A percentile compares a stretch with the other conserved stretches of the same genome.
Conservation (phyloP, 805 yeast genomes). For the Hanseniaspora nectarophila region DNA sequence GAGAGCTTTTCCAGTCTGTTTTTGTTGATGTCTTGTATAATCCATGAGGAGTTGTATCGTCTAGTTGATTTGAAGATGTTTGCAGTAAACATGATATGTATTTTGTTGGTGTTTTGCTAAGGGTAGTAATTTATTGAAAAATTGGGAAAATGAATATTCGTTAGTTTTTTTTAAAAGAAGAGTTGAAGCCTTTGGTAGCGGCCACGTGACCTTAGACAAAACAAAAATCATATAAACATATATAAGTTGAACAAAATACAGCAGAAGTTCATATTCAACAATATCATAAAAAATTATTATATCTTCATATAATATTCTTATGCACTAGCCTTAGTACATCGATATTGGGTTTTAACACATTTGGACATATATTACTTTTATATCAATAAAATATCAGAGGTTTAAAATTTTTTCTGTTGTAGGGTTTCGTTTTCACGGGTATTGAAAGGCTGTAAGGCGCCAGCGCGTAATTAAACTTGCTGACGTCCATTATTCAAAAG, state of each 20-base stretch:
- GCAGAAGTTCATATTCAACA: too few species aligned
- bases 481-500: not conserved
- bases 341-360: not conserved
- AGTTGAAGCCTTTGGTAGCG: too few species aligned
- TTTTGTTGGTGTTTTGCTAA: too few species aligned
- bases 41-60: not conserved
- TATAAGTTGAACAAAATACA: too few species aligned
- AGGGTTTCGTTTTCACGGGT: conserved; percentile 2
- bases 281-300: not conserved
- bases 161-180: too few species aligned
- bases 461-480: conserved; percentile 3
- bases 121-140: too few species aligned
- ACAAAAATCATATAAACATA: too few species aligned
- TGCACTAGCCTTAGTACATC: not conserved
- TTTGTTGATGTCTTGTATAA: not conserved
- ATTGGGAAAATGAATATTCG: too few species aligned
- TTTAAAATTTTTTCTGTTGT: conserved; percentile 2
- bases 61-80: not conserved
- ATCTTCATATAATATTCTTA: not conserved
- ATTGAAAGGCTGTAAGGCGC: not conserved
- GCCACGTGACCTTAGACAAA: conserved; percentile 12
- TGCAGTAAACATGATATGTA: too few species aligned
- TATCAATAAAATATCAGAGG: not conserved
- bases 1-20: not conserved
- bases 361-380: not conserved